Percentiles rank a stretch among this genome's conserved stretches.
These are phyloP conservation scores for Colletotrichum noveboracense DNA, from an alignment of 2,329 filamentous ascomycete genomes.

Conservation along the genomic window DNA sequence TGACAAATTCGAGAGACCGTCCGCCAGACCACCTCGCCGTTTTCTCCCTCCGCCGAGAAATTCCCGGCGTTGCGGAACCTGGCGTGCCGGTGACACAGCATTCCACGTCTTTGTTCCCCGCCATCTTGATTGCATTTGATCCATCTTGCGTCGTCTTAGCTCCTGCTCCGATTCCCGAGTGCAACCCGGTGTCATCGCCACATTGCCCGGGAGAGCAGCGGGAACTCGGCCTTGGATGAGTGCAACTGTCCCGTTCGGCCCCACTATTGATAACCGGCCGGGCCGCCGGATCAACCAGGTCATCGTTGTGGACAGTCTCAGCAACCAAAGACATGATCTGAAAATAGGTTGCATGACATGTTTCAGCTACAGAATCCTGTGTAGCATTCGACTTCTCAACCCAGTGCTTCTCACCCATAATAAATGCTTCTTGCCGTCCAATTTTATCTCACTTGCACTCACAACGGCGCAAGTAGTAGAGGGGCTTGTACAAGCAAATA, in stretches of 20 bases:
- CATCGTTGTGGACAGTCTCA: background rate
- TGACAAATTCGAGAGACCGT: background rate
- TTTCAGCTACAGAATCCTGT: background rate
- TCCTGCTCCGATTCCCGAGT: background rate
- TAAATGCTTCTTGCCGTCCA: background rate
- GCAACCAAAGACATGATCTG: background rate
- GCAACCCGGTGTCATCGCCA: background rate
- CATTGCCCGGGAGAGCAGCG: background rate
- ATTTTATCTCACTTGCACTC: background rate
- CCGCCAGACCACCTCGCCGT: background rate
- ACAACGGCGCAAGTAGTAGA: background rate
- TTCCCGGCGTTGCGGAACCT: constrained; percentile 5
- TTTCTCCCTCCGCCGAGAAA: background rate
- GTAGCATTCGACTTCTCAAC: background rate
- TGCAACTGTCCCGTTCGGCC: background rate
- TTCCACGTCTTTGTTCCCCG: background rate
- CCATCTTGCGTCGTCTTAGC: background rate
- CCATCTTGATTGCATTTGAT: background rate
- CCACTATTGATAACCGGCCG: background rate
- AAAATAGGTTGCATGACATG: background rate
- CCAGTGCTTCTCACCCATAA: background rate
- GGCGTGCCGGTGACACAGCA: background rate
- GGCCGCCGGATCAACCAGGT: background rate
- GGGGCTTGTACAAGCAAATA: background rate
- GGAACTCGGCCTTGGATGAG: background rate